Percentiles rank a stretch among this genome's conserved stretches.
phyloP scores from a whole-genome alignment of 1,284 basidiomycete genomes.

The Cryptococcus hybrid region DNA sequence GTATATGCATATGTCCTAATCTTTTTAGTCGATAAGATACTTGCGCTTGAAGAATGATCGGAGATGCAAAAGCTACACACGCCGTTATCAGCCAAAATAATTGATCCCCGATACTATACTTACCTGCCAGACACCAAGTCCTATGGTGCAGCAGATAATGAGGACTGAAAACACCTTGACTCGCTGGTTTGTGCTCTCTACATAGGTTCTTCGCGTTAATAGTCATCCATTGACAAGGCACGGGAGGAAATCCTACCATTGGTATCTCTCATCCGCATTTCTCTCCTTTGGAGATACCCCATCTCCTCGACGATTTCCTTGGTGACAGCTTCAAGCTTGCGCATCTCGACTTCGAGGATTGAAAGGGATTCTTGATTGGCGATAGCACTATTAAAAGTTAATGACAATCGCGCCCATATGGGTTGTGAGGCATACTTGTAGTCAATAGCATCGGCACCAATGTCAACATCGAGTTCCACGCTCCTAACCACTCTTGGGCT shows the following conservation, averaged over 20 bases:
- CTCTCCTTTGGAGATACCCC: conserved; percentile 84
- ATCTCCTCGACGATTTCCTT: conserved; percentile 95
- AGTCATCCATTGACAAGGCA: not conserved
- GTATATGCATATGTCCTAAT: not conserved
- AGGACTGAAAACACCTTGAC: conserved; percentile 93
- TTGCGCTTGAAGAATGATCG: conserved; percentile 95
- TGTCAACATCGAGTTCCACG: conserved; percentile 93
- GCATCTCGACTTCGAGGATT: conserved; percentile 95
- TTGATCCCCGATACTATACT: conserved; percentile 13
- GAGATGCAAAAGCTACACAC: conserved; percentile 69
- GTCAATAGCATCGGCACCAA: conserved; percentile 97
- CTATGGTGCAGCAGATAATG: conserved; percentile 73
- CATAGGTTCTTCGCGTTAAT: conserved; percentile 3
- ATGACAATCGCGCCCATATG: not conserved
- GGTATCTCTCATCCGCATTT: conserved; percentile 85
- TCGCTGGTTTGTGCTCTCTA: conserved; percentile 86
- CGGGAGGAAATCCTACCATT: conserved; percentile 66
- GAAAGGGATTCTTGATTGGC: conserved; percentile 97
- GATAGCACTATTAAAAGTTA: conserved; percentile 66
- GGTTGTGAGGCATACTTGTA: conserved; percentile 71
- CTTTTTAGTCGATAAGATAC: conserved; percentile 82
- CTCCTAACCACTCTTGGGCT: conserved; percentile 59
- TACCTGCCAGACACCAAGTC: conserved; percentile 86
- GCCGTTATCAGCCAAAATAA: conserved; percentile 1
- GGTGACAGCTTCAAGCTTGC: conserved; percentile 90